These are phyloP conservation scores for Vitis rotundifolia DNA, from an alignment of 164 flowering plant species.

Conservation along the genomic window DNA sequence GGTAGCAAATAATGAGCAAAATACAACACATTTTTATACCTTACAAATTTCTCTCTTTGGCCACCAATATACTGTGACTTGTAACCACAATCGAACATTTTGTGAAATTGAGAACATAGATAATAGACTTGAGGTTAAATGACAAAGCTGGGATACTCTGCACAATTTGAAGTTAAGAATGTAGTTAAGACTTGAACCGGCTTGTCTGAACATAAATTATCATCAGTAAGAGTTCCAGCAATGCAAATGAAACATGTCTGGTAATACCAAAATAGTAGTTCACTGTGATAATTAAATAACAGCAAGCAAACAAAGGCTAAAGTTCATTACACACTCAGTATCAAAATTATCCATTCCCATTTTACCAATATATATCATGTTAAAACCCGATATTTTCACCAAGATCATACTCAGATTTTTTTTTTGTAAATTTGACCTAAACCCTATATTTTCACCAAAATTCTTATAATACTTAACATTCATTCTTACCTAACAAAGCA, in stretches of 20 bases:
- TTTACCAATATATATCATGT: too few species aligned
- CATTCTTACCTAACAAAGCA: too few species aligned
- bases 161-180: not conserved
- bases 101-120: constrained; percentile 22
- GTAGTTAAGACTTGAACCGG: not conserved
- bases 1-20: not conserved
- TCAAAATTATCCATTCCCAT: too few species aligned
- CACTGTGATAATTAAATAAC: too few species aligned
- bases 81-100: constrained; percentile 67
- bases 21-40: constrained; percentile 34
- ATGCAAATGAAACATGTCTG: not conserved
- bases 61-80: constrained; percentile 62
- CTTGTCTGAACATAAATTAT: not conserved
- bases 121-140: constrained; percentile 6
- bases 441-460: too few species aligned
- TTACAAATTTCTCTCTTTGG: constrained; percentile 65
- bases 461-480: too few species aligned
- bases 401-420: too few species aligned
- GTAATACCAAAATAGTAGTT: not conserved
- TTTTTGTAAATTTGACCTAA: too few species aligned
- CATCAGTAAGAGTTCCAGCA: not conserved
- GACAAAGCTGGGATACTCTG: not conserved
- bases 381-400: too few species aligned
- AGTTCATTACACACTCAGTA: too few species aligned
- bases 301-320: too few species aligned